Base-by-base conservation (phyloP, 257 asterid species). In the Rauvolfia tetraphylla region DNA sequence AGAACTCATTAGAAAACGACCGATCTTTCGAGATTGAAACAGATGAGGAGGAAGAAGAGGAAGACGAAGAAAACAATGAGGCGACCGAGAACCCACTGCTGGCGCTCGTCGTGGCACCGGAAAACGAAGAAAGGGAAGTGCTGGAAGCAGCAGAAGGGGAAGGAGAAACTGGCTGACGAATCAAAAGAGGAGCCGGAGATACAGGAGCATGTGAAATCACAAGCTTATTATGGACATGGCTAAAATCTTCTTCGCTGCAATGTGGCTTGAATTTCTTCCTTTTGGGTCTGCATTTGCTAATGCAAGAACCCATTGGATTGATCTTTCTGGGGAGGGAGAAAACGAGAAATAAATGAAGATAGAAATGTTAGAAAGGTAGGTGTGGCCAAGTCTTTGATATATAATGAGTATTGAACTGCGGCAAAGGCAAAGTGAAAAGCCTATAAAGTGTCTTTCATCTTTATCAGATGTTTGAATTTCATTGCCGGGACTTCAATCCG, bases 1-100 rank as follows among this genome's bases (percentile, higher is more conserved):
- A 77, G 53, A 83, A 89, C 80, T 90, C 97, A 62, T 87, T 86
- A 0, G 97, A 89, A 78, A 88, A 92, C 0, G 93, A 84, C 9
- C 88, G 80, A 73, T 92, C 97, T 76, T 82, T 90, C 5, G 82
- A 58, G 80, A 51, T 79, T 57, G 81, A 34, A 20, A 63, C 78
- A 0, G 86, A 76, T 1, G 89, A 78, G 0, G 89, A 76, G 39
- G 71, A 85, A 0, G 87, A 85, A 0, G 89, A 84, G 0, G 88
- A 83, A 0, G 76, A 68, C 0, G 76, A 68, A 0, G 83, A 75
- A 0, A 72, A 44, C 1, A 86, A 79, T 0, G 91, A 78, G 17
- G 87, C 61, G 51, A 56, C 14, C 10, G 86, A 63, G 31, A 59
- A 77, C 70, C 57, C 75, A 23, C 81, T 83, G 83, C 79, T 80